These are phyloP conservation scores for Acer negundo DNA, from an alignment of 345 rosid genomes.

Conservation along the genomic window DNA sequence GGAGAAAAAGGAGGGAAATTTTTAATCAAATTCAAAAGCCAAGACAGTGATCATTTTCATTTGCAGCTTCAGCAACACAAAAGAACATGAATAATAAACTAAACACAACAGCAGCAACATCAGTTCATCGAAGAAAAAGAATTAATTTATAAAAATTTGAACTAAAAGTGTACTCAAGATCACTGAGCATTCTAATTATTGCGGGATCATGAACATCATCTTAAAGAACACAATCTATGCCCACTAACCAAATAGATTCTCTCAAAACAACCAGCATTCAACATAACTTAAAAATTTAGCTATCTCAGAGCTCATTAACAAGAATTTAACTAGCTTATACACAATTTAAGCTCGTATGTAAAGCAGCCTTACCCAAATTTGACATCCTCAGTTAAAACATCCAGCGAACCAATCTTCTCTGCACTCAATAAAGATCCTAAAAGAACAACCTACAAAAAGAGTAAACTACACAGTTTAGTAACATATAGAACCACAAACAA, in stretches of 20 bases:
- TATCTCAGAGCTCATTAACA: background rate
- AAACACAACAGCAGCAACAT: background rate
- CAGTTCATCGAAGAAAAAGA: background rate
- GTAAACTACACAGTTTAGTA: slow-evolving; percentile 16
- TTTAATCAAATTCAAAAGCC: slow-evolving; percentile 3
- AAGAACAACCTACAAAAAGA: slow-evolving; percentile 41
- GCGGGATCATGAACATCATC: background rate
- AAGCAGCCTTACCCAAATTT: slow-evolving; percentile 35
- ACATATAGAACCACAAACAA: background rate
- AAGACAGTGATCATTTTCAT: slow-evolving; percentile 2
- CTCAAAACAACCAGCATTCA: background rate
- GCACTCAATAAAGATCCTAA: slow-evolving; percentile 32
- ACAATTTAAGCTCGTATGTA: background rate
- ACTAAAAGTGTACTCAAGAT: background rate
- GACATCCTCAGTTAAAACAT: slow-evolving; percentile 25
- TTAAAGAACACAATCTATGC: background rate
- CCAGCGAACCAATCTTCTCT: slow-evolving; percentile 21
- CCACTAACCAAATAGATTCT: background rate
- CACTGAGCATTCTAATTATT: background rate
- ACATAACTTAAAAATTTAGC: background rate
- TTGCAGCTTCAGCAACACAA: slow-evolving; percentile 9
- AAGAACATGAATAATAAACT: background rate
- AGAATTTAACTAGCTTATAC: background rate
- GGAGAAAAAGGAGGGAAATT: background rate
- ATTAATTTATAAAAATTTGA: background rate